Evolutionary conservation across 2,329 filamentous ascomycete species (phyloP), one percentile per base, ranked within the genome.

Genomic region (Chaetomium olivaceum): DNA sequence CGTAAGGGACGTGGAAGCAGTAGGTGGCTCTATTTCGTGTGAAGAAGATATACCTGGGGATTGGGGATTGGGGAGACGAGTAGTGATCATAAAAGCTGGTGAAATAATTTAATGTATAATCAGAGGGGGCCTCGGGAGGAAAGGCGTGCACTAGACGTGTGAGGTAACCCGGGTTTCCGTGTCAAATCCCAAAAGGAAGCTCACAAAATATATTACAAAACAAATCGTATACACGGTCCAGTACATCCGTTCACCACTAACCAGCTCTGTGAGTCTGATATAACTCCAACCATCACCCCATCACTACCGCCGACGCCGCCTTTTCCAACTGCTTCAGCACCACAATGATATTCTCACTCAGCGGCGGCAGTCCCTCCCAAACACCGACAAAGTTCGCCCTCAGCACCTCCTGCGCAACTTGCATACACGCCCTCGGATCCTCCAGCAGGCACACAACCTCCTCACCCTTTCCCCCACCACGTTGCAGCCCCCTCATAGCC

Each of bases 341-440:
- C 55, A 86, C 82, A 55, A 87, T 83, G 57, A 91, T 74, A 67
- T 91, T 91, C 70, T 90, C 88, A 1, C 91, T 87, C 54, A 92
- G 80, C 0, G 88, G 84, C 14, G 89, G 86, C 65, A 81, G 70
- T 8, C 76, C 74, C 33, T 82, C 80, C 33, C 78, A 76, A 0
- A 76, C 77, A 1, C 74, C 77, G 16, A 75, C 70, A 65, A 82
- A 87, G 74, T 88, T 87, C 48, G 78, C 75, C 36, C 79, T 77
- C 67, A 91, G 78, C 11, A 89, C 78, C 46, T 84, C 81, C 61
- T 87, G 82, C 2, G 85, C 80, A 23, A 86, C 77, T 19, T 83
- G 81, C 81, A 91, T 88, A 46, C 87, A 84, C 1, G 80, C 80
- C 31, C 81, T 80, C 0, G 87, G 83, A 68, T 90, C 83, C 21